Percentiles rank a stretch among this genome's conserved stretches.
These are phyloP conservation scores for Mucuna pruriens DNA, from an alignment of 306 rosid species.

Conservation along the genomic window DNA sequence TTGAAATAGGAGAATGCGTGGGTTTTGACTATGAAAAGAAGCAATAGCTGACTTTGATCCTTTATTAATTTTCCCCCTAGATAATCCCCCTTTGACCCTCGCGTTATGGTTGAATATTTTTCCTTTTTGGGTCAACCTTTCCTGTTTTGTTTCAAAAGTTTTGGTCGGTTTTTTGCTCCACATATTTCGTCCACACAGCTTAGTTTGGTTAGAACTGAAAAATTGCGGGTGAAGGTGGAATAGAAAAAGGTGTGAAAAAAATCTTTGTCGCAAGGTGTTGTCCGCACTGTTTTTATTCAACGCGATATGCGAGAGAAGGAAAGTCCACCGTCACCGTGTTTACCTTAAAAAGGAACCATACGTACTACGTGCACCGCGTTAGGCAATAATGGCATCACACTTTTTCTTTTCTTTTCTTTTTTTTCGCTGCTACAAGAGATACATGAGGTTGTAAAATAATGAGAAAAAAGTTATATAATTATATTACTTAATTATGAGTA, in stretches of 20 bases:
- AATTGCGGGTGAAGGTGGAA: not conserved
- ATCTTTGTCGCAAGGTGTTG: not conserved
- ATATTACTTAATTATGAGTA: too few relatives aligned
- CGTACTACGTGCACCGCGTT: not conserved
- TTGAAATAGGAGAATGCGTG: not conserved
- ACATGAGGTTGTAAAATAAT: not conserved
- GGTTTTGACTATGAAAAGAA: not conserved
- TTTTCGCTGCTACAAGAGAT: not conserved
- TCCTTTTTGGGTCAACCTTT: not conserved
- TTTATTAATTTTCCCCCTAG: not conserved
- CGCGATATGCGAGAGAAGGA: not conserved
- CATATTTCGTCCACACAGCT: not conserved
- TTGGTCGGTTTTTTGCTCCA: not conserved
- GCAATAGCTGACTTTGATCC: not conserved
- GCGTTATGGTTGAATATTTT: not conserved
- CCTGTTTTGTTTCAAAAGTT: not conserved
- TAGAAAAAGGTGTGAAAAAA: not conserved
- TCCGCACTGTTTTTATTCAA: not conserved
- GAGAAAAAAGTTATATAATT: too few relatives aligned
- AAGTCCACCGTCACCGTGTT: not conserved
- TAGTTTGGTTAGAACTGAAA: not conserved
- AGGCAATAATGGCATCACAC: too few relatives aligned
- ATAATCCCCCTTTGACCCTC: not conserved
- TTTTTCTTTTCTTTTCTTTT: too few relatives aligned
- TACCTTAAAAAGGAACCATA: not conserved